Evolutionary conservation across 1,284 basidiomycete genomes (phyloP), one percentile per base, ranked within the genome.

Genomic region (Ganoderma leucocontextum): DNA sequence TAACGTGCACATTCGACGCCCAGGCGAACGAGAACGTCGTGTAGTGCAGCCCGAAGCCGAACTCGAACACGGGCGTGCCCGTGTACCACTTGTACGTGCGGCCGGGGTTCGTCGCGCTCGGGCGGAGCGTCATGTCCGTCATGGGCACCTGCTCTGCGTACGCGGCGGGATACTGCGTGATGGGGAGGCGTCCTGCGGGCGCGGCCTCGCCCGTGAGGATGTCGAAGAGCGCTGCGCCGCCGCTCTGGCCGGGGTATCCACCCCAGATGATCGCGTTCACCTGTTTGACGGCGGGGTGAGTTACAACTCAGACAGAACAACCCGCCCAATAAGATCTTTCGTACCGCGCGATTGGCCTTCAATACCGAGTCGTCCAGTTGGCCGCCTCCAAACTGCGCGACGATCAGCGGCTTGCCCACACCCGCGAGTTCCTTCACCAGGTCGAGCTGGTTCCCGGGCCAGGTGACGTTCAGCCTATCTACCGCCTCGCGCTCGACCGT

Each of bases 11-110:
- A 47, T 75, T 68, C 29, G 82, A 77, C 25, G 72, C 70, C 82
- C 84, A 87, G 33, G 75, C 74, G 62, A 84, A 76, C 15, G 61
- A 70, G 78, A 89, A 89, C 19, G 79, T 85, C 15, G 87, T 88
- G 76, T 82, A 89, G 75, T 88, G 86, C 62, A 87, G 78, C 13
- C 87, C 87, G 62, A 81, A 80, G 29, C 86, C 87, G 72, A 87
- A 88, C 63, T 83, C 81, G 74, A 82, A 86, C 13, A 87, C 79
- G 7, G 87, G 83, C n/a, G 80, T 81, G 25, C 82, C 85, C n/a
- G 80, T 81, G 79, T 84, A 88, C 87, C 87, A 53, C 70, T 84
- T 86, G 78, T 89, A 89, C 13, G 87, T 88, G 53, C 87, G 82
- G 8, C 87, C 87, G 0, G 87, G 86, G 68, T 82, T 85, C 57